Percentiles rank a stretch among this genome's conserved stretches.
These are phyloP conservation scores for Diplotaxis tenuifolia DNA, from an alignment of 345 rosid genomes.

Conservation along the genomic window DNA sequence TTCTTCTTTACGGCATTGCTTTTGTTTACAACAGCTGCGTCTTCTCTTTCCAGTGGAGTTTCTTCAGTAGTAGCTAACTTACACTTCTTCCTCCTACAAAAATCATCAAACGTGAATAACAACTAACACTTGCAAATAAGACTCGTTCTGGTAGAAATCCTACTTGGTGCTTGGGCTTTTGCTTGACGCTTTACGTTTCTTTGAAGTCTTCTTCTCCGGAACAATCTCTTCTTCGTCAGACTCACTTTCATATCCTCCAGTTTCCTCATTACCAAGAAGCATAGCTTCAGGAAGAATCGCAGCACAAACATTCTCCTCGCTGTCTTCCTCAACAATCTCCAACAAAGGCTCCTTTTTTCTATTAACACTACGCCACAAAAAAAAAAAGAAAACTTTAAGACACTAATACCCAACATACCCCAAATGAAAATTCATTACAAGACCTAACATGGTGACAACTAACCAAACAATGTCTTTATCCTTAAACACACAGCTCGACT, in stretches of 20 bases:
- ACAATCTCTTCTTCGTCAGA: conserved; percentile 50
- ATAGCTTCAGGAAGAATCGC: conserved; percentile 34
- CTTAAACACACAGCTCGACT: conserved; percentile 65
- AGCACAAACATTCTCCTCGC: conserved; percentile 35
- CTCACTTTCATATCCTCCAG: conserved; percentile 63
- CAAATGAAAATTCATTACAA: neutral
- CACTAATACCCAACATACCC: neutral
- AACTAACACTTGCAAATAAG: neutral
- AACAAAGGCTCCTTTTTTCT: conserved; percentile 42
- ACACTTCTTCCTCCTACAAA: conserved; percentile 67
- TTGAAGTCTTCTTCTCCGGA: conserved; percentile 41
- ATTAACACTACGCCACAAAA: conserved; percentile 51
- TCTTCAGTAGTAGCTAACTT: conserved; percentile 50
- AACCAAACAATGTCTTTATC: conserved; percentile 82
- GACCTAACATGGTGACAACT: conserved; percentile 24
- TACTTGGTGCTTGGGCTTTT: conserved; percentile 67
- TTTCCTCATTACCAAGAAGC: conserved; percentile 64
- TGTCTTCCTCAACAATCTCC: conserved; percentile 34
- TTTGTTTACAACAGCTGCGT: conserved; percentile 21
- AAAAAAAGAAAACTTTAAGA: neutral
- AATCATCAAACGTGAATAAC: conserved; percentile 15
- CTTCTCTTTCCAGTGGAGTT: conserved; percentile 27
- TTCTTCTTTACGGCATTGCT: conserved; percentile 38
- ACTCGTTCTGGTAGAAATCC: conserved; percentile 15
- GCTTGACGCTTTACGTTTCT: conserved; percentile 70